Percentiles rank a stretch among this genome's conserved stretches.
Conservation (phyloP, 2,329 filamentous ascomycete genomes). For the Trichoderma koningiopsis region DNA sequence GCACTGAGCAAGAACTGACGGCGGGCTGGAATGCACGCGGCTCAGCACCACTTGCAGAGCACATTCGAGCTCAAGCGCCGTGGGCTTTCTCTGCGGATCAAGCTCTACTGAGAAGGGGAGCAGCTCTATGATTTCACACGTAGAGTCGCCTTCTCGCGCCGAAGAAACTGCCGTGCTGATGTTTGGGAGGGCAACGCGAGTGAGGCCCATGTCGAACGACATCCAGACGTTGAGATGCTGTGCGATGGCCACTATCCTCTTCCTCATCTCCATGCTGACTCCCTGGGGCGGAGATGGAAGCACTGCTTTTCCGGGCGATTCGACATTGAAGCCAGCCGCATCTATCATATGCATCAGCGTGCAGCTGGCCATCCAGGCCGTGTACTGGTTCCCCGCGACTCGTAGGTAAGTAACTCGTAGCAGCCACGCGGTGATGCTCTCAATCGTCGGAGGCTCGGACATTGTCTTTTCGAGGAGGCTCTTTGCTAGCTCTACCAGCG, state of each 20-base stretch:
- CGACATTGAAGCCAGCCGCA: background rate
- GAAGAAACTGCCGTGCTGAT: background rate
- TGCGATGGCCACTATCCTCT: conserved; percentile 3
- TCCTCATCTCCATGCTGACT: background rate
- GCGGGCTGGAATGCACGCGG: background rate
- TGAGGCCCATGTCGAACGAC: conserved; percentile 18
- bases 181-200: background rate
- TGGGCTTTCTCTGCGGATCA: conserved; percentile 4
- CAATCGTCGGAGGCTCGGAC: background rate
- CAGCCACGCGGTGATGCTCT: conserved; percentile 3
- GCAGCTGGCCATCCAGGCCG: conserved; percentile 18
- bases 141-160: background rate
- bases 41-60: background rate
- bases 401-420: background rate
- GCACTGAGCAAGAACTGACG: conserved; percentile 11
- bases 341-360: conserved; percentile 18
- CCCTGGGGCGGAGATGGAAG: background rate
- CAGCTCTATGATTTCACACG: conserved; percentile 4
- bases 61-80: background rate
- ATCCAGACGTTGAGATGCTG: conserved; percentile 19
- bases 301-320: background rate
- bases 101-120: conserved; percentile 13
- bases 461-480: background rate
- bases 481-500: background rate
- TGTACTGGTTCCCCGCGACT: background rate